These are phyloP conservation scores for Lactarius psammicola DNA, from an alignment of 768 basidiomycete species.

Conservation along the genomic window DNA sequence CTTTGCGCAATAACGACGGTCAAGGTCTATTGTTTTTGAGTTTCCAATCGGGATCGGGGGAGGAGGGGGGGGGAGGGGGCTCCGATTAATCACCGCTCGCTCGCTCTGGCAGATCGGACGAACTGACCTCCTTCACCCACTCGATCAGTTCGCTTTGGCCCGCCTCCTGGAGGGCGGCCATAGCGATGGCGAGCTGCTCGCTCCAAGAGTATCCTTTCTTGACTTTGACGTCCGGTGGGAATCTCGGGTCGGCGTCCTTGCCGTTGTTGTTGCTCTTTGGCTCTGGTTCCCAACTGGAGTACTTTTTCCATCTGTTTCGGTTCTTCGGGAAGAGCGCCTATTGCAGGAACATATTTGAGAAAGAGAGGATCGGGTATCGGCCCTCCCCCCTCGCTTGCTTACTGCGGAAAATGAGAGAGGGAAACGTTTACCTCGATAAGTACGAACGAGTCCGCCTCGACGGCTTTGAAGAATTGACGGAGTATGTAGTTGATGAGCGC, in stretches of 20 bases:
- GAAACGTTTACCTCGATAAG: constrained; percentile 71
- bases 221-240: constrained; percentile 70
- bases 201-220: constrained; percentile 88
- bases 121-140: constrained; percentile 78
- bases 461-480: constrained; percentile 91
- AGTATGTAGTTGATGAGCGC: constrained; percentile 83
- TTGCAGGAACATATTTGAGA: neutral
- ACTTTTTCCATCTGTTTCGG: constrained; percentile 81
- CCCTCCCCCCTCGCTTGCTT: neutral
- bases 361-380: neutral
- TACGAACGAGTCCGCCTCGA: constrained; percentile 80
- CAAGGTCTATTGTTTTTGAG: constrained; percentile 67
- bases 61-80: too few relatives aligned
- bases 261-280: constrained; percentile 43
- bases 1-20: constrained; percentile 57
- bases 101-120: neutral
- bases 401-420: constrained; percentile 28
- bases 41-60: too few relatives aligned
- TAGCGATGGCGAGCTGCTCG: constrained; percentile 84
- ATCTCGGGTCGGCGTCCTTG: constrained; percentile 43
- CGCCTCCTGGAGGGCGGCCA: constrained; percentile 68
- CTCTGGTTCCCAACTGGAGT: constrained; percentile 71
- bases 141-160: constrained; percentile 63
- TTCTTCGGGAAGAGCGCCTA: constrained; percentile 92
- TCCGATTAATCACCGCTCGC: constrained; percentile 13